Conservation (phyloP, 108 stramenopile genomes). For the Schizochytrium sp. region DNA sequence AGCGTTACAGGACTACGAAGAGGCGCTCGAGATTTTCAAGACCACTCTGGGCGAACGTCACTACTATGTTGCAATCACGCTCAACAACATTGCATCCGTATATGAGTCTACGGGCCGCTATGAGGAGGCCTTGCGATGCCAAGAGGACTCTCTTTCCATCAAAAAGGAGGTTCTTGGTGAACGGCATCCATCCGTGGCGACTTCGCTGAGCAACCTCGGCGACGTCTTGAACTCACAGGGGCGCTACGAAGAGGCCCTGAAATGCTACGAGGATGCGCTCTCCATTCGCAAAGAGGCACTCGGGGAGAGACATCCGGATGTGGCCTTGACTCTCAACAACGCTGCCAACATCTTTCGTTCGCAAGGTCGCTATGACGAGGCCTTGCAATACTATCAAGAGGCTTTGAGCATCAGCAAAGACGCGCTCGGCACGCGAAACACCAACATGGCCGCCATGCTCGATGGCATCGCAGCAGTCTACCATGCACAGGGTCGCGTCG, state of each 20-base stretch:
- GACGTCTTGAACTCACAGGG: background rate
- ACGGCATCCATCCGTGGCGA: background rate
- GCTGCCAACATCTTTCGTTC: background rate
- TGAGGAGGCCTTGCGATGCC: background rate
- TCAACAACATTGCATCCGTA: background rate
- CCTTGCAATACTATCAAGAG: background rate
- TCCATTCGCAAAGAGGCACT: background rate
- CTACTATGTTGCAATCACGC: background rate
- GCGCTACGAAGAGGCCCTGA: background rate
- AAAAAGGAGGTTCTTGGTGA: background rate
- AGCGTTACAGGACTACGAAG: too few relatives aligned
- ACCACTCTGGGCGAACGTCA: too few relatives aligned
- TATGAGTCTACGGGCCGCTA: background rate
- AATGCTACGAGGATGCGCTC: background rate
- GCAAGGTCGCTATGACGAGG: conserved; percentile 7
- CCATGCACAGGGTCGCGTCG: too few relatives aligned
- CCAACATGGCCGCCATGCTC: too few relatives aligned
- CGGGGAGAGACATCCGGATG: background rate
- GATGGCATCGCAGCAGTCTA: too few relatives aligned
- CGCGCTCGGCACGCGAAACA: too few relatives aligned
- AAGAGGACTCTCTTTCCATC: background rate
- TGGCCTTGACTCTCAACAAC: background rate
- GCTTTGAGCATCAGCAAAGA: background rate
- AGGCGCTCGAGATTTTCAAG: too few relatives aligned
- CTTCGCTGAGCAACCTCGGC: background rate